Percentiles rank a stretch among this genome's conserved stretches.
Conservation (phyloP, 139 green algal genomes). For the Chlorella sorokiniana region DNA sequence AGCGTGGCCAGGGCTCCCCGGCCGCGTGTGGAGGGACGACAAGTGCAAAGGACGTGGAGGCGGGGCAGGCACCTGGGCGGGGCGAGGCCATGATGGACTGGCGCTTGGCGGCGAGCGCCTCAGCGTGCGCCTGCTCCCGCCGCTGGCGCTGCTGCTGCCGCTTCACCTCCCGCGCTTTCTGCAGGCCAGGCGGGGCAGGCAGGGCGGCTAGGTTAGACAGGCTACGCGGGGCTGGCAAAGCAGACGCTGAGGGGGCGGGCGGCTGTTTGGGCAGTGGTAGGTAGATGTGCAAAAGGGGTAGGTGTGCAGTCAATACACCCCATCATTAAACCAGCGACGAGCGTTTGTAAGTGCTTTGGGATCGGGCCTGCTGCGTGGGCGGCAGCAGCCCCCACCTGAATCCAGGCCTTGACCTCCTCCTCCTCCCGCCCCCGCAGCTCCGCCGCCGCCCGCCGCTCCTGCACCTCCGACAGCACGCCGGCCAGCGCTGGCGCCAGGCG, state of each 20-base stretch:
- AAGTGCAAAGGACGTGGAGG: not conserved
- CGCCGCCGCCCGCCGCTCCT: conserved; percentile 42
- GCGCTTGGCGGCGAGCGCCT: conserved; percentile 52
- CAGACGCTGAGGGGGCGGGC: too few species aligned
- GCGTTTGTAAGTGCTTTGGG: too few species aligned
- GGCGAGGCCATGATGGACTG: conserved; percentile 37
- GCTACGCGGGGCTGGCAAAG: too few species aligned
- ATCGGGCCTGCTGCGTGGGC: too few species aligned
- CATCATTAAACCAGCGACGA: too few species aligned
- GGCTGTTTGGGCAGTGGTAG: too few species aligned
- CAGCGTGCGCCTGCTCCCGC: conserved; percentile 64
- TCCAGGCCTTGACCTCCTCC: conserved; percentile 60
- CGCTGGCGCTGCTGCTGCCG: conserved; percentile 67
- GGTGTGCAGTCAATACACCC: too few species aligned
- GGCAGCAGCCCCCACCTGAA: conserved; percentile 45
- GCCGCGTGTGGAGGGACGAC: too few species aligned
- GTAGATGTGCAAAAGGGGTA: too few species aligned
- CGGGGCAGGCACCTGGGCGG: not conserved
- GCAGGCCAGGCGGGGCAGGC: not conserved
- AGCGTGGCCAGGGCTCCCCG: too few species aligned
- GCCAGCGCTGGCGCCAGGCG: conserved; percentile 51
- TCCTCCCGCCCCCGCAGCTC: conserved; percentile 41
- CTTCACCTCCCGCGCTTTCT: conserved; percentile 69
- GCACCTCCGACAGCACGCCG: conserved; percentile 56
- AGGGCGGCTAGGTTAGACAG: not conserved